Percentiles rank a stretch among this genome's conserved stretches.
Conservation (phyloP, 2,329 filamentous ascomycete genomes). For the Phyllosticta paracitricarpa region DNA sequence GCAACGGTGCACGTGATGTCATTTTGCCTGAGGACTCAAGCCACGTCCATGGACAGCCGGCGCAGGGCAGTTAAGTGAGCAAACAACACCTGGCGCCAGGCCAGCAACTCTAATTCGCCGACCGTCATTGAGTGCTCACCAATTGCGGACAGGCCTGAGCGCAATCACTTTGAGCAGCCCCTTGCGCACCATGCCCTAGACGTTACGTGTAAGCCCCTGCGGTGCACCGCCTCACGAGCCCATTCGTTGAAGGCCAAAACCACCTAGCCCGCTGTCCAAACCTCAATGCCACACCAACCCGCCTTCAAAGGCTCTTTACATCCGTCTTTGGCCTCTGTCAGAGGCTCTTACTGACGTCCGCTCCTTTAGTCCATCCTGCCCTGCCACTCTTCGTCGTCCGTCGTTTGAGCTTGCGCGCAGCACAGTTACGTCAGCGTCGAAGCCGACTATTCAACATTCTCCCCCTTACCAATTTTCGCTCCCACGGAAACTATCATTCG, state of each 20-base stretch:
- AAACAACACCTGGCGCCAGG: not conserved
- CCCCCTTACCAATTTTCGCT: not conserved
- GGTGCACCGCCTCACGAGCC: conserved; percentile 3
- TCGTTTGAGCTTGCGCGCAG: not conserved
- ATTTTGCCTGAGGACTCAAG: not conserved
- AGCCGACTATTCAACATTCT: not conserved
- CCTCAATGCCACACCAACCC: conserved; percentile 1
- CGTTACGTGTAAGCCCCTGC: conserved; percentile 9
- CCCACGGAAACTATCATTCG: not conserved
- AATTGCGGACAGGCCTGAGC: not conserved
- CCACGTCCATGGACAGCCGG: not conserved
- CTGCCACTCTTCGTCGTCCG: not conserved
- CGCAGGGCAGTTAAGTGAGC: not conserved
- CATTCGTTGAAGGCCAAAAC: conserved; percentile 4
- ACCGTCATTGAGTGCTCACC: not conserved
- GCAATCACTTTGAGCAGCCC: conserved; percentile 1
- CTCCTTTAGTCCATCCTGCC: conserved; percentile 2
- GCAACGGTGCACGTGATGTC: not conserved
- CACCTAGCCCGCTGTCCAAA: conserved; percentile 5
- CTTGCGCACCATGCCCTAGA: conserved; percentile 6
- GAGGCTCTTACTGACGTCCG: not conserved
- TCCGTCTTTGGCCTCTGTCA: not conserved
- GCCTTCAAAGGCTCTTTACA: not conserved
- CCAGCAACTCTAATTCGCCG: not conserved
- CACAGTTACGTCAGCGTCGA: conserved; percentile 9